These are phyloP conservation scores for Piper longum DNA, from an alignment of 164 flowering plant genomes.

Conservation along the genomic window DNA sequence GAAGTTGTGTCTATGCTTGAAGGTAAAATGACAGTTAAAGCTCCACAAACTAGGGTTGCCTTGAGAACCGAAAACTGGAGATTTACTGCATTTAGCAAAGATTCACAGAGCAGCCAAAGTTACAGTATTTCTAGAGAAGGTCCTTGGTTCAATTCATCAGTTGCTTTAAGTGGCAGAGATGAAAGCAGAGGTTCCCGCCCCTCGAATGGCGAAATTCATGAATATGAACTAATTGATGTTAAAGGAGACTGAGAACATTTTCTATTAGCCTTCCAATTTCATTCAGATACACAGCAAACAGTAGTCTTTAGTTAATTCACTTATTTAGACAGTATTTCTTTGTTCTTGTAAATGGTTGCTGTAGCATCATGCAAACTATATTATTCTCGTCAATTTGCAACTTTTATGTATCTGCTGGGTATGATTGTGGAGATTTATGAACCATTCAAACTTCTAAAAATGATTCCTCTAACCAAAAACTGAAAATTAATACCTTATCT, in stretches of 20 bases:
- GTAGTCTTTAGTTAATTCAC: too few relatives aligned
- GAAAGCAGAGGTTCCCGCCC: constrained; percentile 7
- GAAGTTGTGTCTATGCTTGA: constrained; percentile 63
- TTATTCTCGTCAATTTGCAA: too few relatives aligned
- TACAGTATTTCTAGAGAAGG: constrained; percentile 13
- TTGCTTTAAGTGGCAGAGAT: constrained; percentile 5
- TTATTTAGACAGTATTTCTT: too few relatives aligned
- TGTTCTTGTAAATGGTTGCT: too few relatives aligned
- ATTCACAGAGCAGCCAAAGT: constrained; percentile 14
- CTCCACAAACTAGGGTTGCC: constrained; percentile 24
- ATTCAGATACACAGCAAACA: too few relatives aligned
- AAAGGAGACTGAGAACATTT: neutral
- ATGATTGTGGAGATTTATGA: too few relatives aligned
- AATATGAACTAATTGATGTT: neutral
- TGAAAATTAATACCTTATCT: too few relatives aligned
- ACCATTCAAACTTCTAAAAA: too few relatives aligned
- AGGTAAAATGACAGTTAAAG: constrained; percentile 36
- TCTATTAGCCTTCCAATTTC: too few relatives aligned
- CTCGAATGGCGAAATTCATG: neutral
- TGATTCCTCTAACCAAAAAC: too few relatives aligned
- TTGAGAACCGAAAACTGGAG: constrained; percentile 9
- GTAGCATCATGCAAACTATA: too few relatives aligned
- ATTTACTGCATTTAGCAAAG: constrained; percentile 17
- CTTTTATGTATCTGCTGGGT: too few relatives aligned
- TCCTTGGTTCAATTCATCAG: constrained; percentile 14